Conservation (phyloP, 495 filamentous ascomycete genomes). For the Aspergillus affinis region DNA sequence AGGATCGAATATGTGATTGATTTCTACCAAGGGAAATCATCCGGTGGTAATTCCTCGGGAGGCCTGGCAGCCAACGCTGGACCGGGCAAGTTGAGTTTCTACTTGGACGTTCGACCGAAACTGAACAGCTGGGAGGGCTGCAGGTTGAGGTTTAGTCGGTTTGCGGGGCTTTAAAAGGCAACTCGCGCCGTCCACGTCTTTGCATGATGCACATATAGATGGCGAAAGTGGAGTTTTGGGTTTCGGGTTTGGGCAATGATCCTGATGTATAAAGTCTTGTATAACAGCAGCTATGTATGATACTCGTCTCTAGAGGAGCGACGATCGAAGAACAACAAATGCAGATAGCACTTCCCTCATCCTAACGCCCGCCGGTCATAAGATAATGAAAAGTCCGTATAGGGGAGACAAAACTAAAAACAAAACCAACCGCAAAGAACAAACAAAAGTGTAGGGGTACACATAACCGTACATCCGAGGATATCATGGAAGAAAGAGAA, state of each 20-base stretch:
- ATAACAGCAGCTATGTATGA: slow-evolving; percentile 43
- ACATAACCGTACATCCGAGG: slow-evolving; percentile 20
- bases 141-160: slow-evolving; percentile 71
- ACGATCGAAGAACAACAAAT: slow-evolving; percentile 18
- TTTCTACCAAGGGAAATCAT: slow-evolving; percentile 80
- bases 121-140: slow-evolving; percentile 87
- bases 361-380: slow-evolving; percentile 19
- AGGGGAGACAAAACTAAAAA: slow-evolving; percentile 2
- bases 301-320: slow-evolving; percentile 19
- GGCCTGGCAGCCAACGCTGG: slow-evolving; percentile 45
- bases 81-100: slow-evolving; percentile 78
- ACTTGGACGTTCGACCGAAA: slow-evolving; percentile 93
- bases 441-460: slow-evolving; percentile 6
- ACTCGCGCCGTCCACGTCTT: slow-evolving; percentile 2
- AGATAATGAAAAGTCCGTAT: slow-evolving; percentile 8
- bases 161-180: slow-evolving; percentile 52
- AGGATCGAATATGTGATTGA: slow-evolving; percentile 94
- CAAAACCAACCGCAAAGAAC: neutral
- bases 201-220: slow-evolving; percentile 23
- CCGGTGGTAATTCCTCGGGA: slow-evolving; percentile 18
- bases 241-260: slow-evolving; percentile 22
- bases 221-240: slow-evolving; percentile 33
- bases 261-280: slow-evolving; percentile 38
- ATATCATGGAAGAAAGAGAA: slow-evolving; percentile 26
- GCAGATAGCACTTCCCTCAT: slow-evolving; percentile 19